Evolutionary conservation across 2,329 filamentous ascomycete genomes (phyloP).

Genomic region (Whalleya microplaca): DNA sequence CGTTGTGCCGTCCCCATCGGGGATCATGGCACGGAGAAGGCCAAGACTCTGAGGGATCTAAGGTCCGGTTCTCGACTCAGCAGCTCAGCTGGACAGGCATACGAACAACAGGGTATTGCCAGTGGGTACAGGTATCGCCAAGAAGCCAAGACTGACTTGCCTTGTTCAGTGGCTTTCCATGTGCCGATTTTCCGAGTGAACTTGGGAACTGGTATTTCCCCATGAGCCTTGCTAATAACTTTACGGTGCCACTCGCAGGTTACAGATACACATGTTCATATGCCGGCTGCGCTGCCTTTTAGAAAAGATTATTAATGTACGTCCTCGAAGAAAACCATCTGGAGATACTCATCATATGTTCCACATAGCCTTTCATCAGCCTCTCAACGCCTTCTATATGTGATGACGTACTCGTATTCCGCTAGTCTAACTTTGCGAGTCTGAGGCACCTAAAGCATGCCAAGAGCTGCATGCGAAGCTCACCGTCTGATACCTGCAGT

Average conservation of each 20-base stretch:
- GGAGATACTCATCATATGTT: neutral
- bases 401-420: neutral
- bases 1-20: neutral
- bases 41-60: neutral
- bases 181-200: constrained; percentile 6
- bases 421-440: neutral
- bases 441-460: neutral
- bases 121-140: constrained; percentile 1
- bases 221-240: neutral
- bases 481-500: neutral
- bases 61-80: neutral
- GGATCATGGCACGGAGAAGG: neutral
- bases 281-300: no score
- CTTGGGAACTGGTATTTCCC: neutral
- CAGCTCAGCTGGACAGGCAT: no score
- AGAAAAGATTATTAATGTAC: no score
- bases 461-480: neutral
- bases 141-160: neutral
- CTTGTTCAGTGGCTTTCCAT: neutral
- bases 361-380: neutral
- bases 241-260: neutral
- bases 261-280: neutral
- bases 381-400: neutral
- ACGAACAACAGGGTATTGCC: neutral
- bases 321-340: neutral